Conservation (phyloP, 495 filamentous ascomycete species). For the Podospora bellae-mahoneyi region DNA sequence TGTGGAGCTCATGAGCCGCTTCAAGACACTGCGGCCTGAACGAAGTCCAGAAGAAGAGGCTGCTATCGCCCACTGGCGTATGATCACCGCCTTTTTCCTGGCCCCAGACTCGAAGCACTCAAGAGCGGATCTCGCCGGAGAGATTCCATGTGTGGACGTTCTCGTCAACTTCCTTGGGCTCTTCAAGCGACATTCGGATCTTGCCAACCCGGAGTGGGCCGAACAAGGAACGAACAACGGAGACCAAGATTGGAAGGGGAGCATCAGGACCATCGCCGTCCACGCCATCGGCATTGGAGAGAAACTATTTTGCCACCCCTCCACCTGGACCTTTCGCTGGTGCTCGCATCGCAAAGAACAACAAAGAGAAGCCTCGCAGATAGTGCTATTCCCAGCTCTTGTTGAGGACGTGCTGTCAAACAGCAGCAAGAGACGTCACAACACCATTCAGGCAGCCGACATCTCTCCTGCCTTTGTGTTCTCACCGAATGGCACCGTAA, state of each 20-base stretch:
- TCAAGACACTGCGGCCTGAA: neutral
- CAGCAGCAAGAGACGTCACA: neutral
- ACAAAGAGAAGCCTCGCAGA: neutral
- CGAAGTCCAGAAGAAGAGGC: neutral
- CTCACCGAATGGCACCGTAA: neutral
- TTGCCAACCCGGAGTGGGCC: neutral
- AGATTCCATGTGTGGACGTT: neutral
- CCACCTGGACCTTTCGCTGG: conserved; percentile 2
- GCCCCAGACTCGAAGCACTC: neutral
- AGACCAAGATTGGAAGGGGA: neutral
- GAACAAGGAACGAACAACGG: neutral
- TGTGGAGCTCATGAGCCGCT: neutral
- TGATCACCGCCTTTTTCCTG: conserved; percentile 2
- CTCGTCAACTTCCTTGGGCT: neutral
- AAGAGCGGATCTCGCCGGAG: neutral
- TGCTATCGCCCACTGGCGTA: neutral
- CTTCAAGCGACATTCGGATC: neutral
- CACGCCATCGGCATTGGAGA: conserved; percentile 1
- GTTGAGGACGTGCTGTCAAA: neutral
- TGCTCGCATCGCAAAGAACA: neutral
- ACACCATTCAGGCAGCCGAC: neutral
- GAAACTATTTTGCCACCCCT: neutral
- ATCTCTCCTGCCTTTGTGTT: neutral
- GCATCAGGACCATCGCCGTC: conserved; percentile 5
- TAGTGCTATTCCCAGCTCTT: neutral